These are phyloP conservation scores for Yarrowia porcina DNA, from an alignment of 805 yeast genomes.

Conservation along the genomic window DNA sequence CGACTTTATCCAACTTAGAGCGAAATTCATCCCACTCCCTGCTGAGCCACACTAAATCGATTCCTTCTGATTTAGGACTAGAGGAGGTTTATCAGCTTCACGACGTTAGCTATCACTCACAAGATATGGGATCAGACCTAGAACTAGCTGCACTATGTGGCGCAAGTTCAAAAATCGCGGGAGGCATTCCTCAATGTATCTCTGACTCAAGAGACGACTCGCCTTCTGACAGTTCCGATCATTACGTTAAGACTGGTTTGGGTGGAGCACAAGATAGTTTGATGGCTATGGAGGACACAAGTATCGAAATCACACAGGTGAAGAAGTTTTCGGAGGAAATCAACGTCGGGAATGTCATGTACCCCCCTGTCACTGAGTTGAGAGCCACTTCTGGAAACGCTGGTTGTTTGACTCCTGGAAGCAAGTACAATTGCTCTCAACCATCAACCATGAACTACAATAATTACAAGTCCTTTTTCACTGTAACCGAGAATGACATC, in stretches of 20 bases:
- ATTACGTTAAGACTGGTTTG: not conserved
- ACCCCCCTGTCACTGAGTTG: no score
- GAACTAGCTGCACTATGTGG: not conserved
- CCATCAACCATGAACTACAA: conserved; percentile 2
- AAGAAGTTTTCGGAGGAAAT: not conserved
- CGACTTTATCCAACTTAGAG: not conserved
- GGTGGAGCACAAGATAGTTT: not conserved
- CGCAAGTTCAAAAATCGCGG: no score
- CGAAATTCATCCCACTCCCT: not conserved
- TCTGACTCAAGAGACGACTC: not conserved
- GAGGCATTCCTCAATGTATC: not conserved
- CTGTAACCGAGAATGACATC: not conserved
- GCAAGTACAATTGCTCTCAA: not conserved
- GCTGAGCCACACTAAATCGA: not conserved
- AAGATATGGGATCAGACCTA: not conserved
- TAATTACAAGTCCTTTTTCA: not conserved
- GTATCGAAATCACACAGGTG: conserved; percentile 2
- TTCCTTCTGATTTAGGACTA: not conserved
- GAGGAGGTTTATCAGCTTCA: conserved; percentile 1
- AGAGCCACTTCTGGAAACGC: not conserved
- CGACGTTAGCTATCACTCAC: not conserved
- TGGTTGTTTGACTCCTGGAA: not conserved
- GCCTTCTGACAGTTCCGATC: not conserved
- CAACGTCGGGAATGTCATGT: not conserved
- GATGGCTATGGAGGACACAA: not conserved